Base-by-base conservation (phyloP, 2,329 filamentous ascomycete species). In the Gliomastix tumulicola region DNA sequence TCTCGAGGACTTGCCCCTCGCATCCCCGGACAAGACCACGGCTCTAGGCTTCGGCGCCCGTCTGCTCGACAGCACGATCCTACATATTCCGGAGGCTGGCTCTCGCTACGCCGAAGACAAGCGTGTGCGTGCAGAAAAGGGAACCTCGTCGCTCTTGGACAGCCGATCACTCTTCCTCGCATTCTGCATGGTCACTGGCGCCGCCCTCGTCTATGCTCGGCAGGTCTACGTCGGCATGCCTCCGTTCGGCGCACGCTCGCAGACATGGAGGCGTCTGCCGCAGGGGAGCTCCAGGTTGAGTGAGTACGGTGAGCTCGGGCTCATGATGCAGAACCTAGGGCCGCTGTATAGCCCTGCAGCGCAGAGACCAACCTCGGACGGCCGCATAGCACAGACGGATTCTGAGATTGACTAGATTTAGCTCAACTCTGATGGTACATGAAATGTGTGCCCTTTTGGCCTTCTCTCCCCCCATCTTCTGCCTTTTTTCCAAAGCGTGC, bases 251-350 rank as follows among this genome's bases (percentile, higher is more conserved):
- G 52, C 60, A n/a, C 50, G 55, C 16, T 55, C 56, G 11, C 64
- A 74, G 35, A 46, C 60, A 3, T 75, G 70, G 59, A 52, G 53
- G 38, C 49, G n/a, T n/a, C n/a, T n/a, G 2, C 39, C 48, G n/a
- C 51, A 42, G 27, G 47, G 44, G 11, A 47, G 54, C 2, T 49
- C 54, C 3, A 53, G 51, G 34, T 42, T 74, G 22, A 55, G 59
- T 34, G 58, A 60, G 39, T 69, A 70, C 43, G 70, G 69, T 4
- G 65, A 68, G 17, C 52, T 71, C 13, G 68, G 70, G 1, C 57
- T 62, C 1, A 64, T 74, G 53, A 44, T 74, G 21, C 48, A 49
- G 12, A 57, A 51, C 30, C 40, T 63, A 15, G 57, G 57, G 20
- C 46, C 49, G 3, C 48, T 46, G 34, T n/a, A n/a, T n/a, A n/a